Conservation (phyloP, 768 basidiomycete species). For the Phlebiopsis gigantea region DNA sequence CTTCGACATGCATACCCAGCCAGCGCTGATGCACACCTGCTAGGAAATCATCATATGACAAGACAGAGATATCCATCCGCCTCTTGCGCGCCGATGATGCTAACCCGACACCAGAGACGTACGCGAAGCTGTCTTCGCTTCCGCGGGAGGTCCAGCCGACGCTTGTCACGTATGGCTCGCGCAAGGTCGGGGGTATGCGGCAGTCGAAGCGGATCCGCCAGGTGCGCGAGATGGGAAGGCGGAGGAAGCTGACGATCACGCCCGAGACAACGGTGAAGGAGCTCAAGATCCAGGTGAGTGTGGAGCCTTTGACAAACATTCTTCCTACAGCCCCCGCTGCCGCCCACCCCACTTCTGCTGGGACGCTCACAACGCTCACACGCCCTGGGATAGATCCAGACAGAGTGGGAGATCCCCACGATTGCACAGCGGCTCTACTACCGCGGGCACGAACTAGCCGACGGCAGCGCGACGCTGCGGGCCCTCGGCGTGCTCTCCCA, state of each 20-base stretch:
- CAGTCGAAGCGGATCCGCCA: constrained; percentile 71
- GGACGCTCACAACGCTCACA: background rate
- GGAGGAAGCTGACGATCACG: constrained; percentile 47
- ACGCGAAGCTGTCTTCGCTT: constrained; percentile 21
- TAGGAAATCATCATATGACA: constrained; percentile 54
- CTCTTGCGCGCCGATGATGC: constrained; percentile 31
- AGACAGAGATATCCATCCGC: constrained; percentile 59
- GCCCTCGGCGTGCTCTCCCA: constrained; percentile 54
- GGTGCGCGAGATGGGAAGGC: constrained; percentile 44
- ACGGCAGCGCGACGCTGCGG: constrained; percentile 46
- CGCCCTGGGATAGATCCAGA: constrained; percentile 46
- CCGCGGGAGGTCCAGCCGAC: constrained; percentile 16
- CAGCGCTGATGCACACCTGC: background rate
- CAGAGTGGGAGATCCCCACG: constrained; percentile 59
- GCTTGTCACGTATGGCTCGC: constrained; percentile 31
- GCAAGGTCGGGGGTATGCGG: constrained; percentile 31
- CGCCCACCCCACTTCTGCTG: background rate
- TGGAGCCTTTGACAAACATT: constrained; percentile 15
- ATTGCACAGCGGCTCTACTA: constrained; percentile 72
- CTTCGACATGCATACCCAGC: background rate
- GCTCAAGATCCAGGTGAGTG: constrained; percentile 60
- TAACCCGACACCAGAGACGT: constrained; percentile 22
- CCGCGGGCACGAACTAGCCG: constrained; percentile 55
- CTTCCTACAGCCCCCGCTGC: too few species aligned
- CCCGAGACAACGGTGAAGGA: constrained; percentile 73